These are phyloP conservation scores for Fusarium poae DNA, from an alignment of 2,329 filamentous ascomycete species.

Conservation along the genomic window DNA sequence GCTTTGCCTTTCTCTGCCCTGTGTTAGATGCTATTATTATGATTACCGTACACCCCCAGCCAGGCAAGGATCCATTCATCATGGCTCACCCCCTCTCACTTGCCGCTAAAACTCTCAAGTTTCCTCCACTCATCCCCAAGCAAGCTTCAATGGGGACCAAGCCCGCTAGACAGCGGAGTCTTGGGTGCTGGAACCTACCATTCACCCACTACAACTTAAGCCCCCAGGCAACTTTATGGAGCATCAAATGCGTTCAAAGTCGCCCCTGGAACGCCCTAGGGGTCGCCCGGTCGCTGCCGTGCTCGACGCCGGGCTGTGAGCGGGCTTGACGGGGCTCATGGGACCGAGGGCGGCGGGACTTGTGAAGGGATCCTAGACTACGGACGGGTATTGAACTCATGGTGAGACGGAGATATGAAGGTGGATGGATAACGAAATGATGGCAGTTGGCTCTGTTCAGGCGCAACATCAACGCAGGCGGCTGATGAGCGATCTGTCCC, in stretches of 20 bases:
- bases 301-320: slow-evolving; percentile 9
- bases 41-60: slow-evolving; percentile 6
- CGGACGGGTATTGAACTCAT: slow-evolving; percentile 13
- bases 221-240: slow-evolving; percentile 28
- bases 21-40: slow-evolving; percentile 28
- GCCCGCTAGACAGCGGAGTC: slow-evolving; percentile 38
- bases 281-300: slow-evolving; percentile 33
- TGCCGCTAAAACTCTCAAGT: slow-evolving; percentile 33
- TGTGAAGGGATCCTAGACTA: slow-evolving; percentile 29
- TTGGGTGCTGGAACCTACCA: slow-evolving; percentile 41
- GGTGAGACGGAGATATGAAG: slow-evolving; percentile 16
- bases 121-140: slow-evolving; percentile 39
- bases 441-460: neutral
- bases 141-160: slow-evolving; percentile 31
- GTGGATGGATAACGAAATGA: slow-evolving; percentile 12
- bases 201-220: slow-evolving; percentile 34
- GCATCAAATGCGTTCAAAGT: slow-evolving; percentile 30
- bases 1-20: slow-evolving; percentile 42
- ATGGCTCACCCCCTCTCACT: slow-evolving; percentile 26
- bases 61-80: neutral
- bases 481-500: slow-evolving; percentile 18
- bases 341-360: slow-evolving; percentile 18
- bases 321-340: slow-evolving; percentile 23
- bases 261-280: slow-evolving; percentile 37
- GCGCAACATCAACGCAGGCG: slow-evolving; percentile 1